These are phyloP conservation scores for Fusarium redolens DNA, from an alignment of 2,329 filamentous ascomycete species.

Conservation along the genomic window DNA sequence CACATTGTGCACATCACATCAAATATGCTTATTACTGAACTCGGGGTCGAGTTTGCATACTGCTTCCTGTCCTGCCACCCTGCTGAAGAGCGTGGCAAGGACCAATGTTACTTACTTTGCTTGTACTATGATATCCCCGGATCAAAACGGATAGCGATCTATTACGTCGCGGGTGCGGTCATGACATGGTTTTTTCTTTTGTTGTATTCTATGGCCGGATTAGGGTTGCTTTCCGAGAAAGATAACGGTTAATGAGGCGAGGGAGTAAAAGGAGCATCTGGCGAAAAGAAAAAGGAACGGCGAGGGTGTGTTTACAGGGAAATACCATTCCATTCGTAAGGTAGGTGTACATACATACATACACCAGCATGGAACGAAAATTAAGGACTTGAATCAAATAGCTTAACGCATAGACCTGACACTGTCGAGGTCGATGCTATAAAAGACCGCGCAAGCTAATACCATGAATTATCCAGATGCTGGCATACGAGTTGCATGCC, in stretches of 20 bases:
- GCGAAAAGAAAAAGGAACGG: conserved; percentile 14
- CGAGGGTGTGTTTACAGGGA: conserved; percentile 7
- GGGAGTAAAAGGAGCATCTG: conserved; percentile 28
- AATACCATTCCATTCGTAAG: not conserved
- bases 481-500: not conserved
- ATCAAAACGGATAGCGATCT: conserved; percentile 34
- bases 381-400: not conserved
- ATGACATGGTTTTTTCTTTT: conserved; percentile 9
- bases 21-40: not conserved
- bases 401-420: not conserved
- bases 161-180: conserved; percentile 9
- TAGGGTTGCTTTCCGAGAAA: conserved; percentile 13
- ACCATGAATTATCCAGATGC: conserved; percentile 4
- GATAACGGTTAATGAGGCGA: conserved; percentile 5
- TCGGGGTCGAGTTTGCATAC: not conserved
- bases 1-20: not conserved
- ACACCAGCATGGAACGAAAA: conserved; percentile 3
- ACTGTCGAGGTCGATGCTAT: not conserved
- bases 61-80: conserved; percentile 4
- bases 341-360: not conserved
- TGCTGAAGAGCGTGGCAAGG: conserved; percentile 1
- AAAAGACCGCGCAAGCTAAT: not conserved
- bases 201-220: conserved; percentile 5
- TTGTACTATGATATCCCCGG: conserved; percentile 41
- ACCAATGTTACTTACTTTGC: conserved; percentile 22